These are phyloP conservation scores for Botrytis tulipae DNA, from an alignment of 2,329 filamentous ascomycete genomes.

Conservation along the genomic window DNA sequence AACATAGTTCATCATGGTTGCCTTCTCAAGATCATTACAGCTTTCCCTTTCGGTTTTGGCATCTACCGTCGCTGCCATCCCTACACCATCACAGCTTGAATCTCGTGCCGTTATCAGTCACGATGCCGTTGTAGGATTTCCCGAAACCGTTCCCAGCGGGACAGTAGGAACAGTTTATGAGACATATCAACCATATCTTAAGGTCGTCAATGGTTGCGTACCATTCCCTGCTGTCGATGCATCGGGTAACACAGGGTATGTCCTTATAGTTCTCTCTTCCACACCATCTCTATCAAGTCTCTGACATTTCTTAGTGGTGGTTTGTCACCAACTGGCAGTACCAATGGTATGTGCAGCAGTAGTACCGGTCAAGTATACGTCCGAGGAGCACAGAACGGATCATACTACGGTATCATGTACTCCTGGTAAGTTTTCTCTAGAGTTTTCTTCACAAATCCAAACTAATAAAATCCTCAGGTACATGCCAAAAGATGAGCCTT, in stretches of 20 bases:
- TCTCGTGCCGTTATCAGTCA: conserved; percentile 45
- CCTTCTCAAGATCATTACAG: conserved; percentile 25
- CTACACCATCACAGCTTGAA: conserved; percentile 30
- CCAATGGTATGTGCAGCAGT: conserved; percentile 43
- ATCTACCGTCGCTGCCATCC: conserved; percentile 20
- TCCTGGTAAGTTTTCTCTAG: conserved; percentile 44
- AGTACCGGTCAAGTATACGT: conserved; percentile 53
- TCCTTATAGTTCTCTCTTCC: background rate
- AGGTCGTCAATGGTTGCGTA: conserved; percentile 59
- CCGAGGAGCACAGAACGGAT: conserved; percentile 44
- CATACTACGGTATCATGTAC: conserved; percentile 51
- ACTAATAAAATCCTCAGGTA: conserved; percentile 43
- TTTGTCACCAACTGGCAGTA: conserved; percentile 40
- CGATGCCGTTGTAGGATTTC: conserved; percentile 52
- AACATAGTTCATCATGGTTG: conserved; percentile 24
- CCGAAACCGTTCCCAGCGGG: conserved; percentile 50
- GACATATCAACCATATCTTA: conserved; percentile 55
- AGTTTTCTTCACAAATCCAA: conserved; percentile 30
- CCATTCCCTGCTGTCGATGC: conserved; percentile 61
- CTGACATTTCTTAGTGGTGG: conserved; percentile 30
- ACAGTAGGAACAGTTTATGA: conserved; percentile 49
- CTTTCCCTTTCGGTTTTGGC: conserved; percentile 26
- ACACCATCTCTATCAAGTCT: background rate
- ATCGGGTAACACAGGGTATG: conserved; percentile 55
- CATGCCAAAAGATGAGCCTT: conserved; percentile 47